These are phyloP conservation scores for Eucalyptus pauciflora DNA, from an alignment of 345 rosid genomes.

Conservation along the genomic window DNA sequence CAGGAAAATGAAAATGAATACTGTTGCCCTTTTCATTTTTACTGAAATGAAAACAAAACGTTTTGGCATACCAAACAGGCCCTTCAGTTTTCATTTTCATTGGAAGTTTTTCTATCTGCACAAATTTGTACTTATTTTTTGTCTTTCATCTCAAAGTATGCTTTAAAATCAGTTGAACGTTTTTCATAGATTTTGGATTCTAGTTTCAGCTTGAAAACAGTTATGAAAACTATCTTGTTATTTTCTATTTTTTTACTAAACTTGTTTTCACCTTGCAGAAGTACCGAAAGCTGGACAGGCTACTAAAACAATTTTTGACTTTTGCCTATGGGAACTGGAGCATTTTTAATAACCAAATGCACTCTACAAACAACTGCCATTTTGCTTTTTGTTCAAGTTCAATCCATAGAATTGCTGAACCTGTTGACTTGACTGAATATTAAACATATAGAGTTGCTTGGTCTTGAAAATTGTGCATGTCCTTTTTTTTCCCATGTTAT, in stretches of 20 bases:
- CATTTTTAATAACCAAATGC: background rate
- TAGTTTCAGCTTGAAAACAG: background rate
- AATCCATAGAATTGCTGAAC: background rate
- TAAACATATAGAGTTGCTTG: background rate
- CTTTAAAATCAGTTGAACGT: background rate
- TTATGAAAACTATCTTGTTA: background rate
- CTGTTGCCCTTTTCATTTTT: background rate
- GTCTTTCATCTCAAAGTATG: background rate
- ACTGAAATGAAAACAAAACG: background rate
- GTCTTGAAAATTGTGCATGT: background rate
- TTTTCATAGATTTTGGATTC: background rate
- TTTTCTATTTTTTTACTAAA: background rate
- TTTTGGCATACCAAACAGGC: background rate
- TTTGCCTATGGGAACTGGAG: background rate
- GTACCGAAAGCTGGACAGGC: background rate
- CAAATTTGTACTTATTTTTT: background rate
- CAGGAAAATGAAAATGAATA: background rate
- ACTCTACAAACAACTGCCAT: background rate
- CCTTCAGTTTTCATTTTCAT: background rate
- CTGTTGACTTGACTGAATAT: background rate
- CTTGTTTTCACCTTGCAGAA: background rate
- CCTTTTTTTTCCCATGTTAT: background rate
- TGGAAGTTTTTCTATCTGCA: background rate
- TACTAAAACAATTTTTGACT: background rate
- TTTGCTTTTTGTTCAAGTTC: background rate